Evolutionary conservation across 2,329 filamentous ascomycete species (phyloP).

Genomic region (Sordariomycetes sp.): DNA sequence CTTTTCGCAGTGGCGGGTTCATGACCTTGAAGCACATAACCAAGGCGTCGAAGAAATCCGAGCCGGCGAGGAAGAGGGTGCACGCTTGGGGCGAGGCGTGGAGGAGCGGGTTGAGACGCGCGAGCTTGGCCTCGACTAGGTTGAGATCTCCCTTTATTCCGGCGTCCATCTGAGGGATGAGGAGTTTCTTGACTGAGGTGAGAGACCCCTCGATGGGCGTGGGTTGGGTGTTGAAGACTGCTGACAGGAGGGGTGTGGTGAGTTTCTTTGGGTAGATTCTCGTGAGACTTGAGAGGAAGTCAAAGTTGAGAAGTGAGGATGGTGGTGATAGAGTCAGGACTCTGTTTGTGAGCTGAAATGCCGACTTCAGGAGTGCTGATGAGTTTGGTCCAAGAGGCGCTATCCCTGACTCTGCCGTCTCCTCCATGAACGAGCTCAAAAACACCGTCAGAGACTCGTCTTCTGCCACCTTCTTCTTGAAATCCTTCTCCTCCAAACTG

Average conservation of each 20-base stretch:
- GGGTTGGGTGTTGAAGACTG: conserved; percentile 41
- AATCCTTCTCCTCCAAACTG: conserved; percentile 44
- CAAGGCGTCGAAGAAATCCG: conserved; percentile 78
- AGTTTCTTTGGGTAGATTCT: conserved; percentile 57
- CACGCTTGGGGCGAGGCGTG: conserved; percentile 48
- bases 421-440: conserved; percentile 58
- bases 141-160: conserved; percentile 47
- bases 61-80: conserved; percentile 67
- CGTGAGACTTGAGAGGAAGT: conserved; percentile 60
- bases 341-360: conserved; percentile 55
- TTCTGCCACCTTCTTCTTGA: conserved; percentile 37
- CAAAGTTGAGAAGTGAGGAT: conserved; percentile 36
- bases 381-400: conserved; percentile 24
- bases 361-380: conserved; percentile 47
- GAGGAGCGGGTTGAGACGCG: conserved; percentile 53
- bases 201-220: conserved; percentile 44
- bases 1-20: conserved; percentile 53
- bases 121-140: conserved; percentile 43
- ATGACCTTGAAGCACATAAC: conserved; percentile 55
- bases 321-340: conserved; percentile 33
- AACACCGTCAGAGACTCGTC: conserved; percentile 55
- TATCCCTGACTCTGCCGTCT: conserved; percentile 27
- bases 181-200: conserved; percentile 47
- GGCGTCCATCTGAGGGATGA: conserved; percentile 55
- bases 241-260: conserved; percentile 37